phyloP scores from a whole-genome alignment of 2,329 filamentous ascomycete genomes.

The Arthrocladium fulminans region DNA sequence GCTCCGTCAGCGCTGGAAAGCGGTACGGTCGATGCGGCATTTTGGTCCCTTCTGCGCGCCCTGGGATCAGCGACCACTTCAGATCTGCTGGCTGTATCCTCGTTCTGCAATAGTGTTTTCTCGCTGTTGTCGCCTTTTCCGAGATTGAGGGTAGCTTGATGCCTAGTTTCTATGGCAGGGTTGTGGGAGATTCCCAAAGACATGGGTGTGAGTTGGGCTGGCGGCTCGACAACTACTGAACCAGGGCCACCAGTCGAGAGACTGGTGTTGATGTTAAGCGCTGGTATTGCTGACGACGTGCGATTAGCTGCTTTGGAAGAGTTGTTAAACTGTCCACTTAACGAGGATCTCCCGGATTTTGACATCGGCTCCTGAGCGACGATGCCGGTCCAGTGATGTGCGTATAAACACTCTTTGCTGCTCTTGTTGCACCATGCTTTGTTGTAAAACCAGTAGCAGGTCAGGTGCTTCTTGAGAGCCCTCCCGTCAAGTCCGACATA shows the following conservation, averaged over 20 bases:
- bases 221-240: background rate
- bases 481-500: conserved; percentile 10
- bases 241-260: too few species aligned
- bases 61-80: background rate
- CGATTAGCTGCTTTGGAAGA: background rate
- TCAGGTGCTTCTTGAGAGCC: conserved; percentile 14
- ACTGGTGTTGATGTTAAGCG: too few species aligned
- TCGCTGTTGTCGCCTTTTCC: background rate
- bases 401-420: conserved; percentile 10
- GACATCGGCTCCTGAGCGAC: conserved; percentile 10
- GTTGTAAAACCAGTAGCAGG: conserved; percentile 14
- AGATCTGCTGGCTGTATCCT: background rate
- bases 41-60: background rate
- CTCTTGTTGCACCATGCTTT: conserved; percentile 5
- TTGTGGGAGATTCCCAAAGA: too few species aligned
- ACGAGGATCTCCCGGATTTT: too few species aligned
- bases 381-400: conserved; percentile 15
- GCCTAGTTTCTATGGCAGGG: too few species aligned
- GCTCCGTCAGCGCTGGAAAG: too few species aligned
- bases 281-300: too few species aligned
- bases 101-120: background rate
- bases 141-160: too few species aligned
- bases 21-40: background rate
- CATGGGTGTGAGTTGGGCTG: background rate
- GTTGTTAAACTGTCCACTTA: too few species aligned